phyloP scores from a whole-genome alignment of 129 eudicot genomes.

The sunflower (Helianthus annuus) region DNA sequence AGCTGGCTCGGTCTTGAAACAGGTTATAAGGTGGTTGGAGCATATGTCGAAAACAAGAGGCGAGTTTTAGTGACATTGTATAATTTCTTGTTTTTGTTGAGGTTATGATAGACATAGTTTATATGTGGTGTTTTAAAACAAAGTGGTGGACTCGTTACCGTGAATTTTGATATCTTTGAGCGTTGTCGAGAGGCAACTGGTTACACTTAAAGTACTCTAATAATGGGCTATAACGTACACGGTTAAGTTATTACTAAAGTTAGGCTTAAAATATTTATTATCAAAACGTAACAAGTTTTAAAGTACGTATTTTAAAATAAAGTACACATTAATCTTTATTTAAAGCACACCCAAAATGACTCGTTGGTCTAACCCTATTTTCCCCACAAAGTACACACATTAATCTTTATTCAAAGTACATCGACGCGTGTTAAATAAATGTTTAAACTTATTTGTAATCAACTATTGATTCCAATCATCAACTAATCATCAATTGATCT shows the following conservation, averaged over 20 bases:
- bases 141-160: constrained; percentile 9
- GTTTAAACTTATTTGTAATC: no score
- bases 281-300: no score
- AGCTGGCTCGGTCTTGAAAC: not conserved
- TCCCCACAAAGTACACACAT: no score
- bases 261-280: no score
- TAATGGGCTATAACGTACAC: not conserved
- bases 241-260: not conserved
- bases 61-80: not conserved
- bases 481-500: no score
- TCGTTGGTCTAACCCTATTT: no score
- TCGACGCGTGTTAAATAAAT: no score
- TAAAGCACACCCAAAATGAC: no score
- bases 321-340: no score
- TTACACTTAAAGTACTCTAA: not conserved
- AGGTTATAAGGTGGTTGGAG: not conserved
- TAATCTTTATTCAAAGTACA: no score
- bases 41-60: not conserved
- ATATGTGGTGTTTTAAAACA: not conserved
- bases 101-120: constrained; percentile 18
- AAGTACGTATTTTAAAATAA: no score
- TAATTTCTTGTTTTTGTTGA: constrained; percentile 8
- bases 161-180: constrained; percentile 17
- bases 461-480: no score
- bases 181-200: not conserved